Evolutionary conservation across 495 filamentous ascomycete species (phyloP).

Genomic region (Physcia stellaris): DNA sequence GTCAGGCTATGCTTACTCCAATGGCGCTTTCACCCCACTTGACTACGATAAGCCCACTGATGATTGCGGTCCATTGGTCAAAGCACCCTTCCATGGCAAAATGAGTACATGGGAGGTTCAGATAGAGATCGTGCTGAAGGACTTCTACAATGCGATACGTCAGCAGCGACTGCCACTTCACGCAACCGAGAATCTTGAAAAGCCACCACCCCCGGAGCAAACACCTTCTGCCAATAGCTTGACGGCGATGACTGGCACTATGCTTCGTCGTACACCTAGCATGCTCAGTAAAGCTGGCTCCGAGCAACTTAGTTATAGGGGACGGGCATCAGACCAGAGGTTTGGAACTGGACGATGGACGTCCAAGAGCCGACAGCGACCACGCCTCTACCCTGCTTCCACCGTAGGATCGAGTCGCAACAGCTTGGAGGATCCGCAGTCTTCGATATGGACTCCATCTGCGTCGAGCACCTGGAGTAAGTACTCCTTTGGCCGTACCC

Average conservation of each 20-base stretch:
- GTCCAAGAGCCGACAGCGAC: constrained; percentile 73
- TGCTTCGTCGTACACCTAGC: constrained; percentile 76
- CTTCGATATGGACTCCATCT: constrained; percentile 83
- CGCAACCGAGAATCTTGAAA: constrained; percentile 39
- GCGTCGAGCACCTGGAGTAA: constrained; percentile 89
- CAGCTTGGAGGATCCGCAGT: constrained; percentile 82
- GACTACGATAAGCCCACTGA: constrained; percentile 7
- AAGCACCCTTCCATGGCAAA: constrained; percentile 60
- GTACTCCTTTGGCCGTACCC: constrained; percentile 70
- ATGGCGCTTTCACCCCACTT: constrained; percentile 7
- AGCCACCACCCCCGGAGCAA: constrained; percentile 21
- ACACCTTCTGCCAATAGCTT: constrained; percentile 31
- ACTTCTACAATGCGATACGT: constrained; percentile 82
- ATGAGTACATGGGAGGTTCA: constrained; percentile 78
- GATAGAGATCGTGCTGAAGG: constrained; percentile 77
- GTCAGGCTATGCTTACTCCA: background rate
- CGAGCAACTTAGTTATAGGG: constrained; percentile 54
- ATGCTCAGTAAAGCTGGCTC: constrained; percentile 83
- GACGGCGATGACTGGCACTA: constrained; percentile 29
- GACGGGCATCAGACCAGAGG: constrained; percentile 52
- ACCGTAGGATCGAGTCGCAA: constrained; percentile 85
- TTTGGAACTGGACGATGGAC: constrained; percentile 60
- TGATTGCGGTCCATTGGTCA: constrained; percentile 54
- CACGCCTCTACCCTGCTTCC: constrained; percentile 61
- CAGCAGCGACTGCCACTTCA: constrained; percentile 73